These are phyloP conservation scores for Pittosporum tobira DNA, from an alignment of 129 eudicot genomes.

Conservation along the genomic window DNA sequence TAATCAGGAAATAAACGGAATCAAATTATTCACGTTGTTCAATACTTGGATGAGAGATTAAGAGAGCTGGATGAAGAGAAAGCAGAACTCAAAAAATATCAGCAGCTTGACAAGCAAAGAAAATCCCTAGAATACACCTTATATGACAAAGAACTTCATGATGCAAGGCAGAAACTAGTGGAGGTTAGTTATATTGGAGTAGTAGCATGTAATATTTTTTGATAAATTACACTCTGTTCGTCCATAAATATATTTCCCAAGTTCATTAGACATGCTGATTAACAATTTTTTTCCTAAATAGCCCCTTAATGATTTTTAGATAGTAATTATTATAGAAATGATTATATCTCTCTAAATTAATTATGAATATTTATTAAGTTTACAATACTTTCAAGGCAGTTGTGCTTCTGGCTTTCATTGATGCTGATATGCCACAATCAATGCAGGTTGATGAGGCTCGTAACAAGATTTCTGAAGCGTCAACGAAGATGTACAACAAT, in stretches of 20 bases:
- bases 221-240: too few species aligned
- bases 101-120: conserved; percentile 89
- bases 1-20: conserved; percentile 75
- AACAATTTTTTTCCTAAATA: too few species aligned
- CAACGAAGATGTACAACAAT: conserved; percentile 50
- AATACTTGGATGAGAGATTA: conserved; percentile 86
- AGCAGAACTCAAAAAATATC: conserved; percentile 87
- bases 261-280: too few species aligned
- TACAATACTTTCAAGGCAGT: background rate
- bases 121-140: conserved; percentile 87
- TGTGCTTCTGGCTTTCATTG: background rate
- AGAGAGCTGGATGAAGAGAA: conserved; percentile 94
- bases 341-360: too few species aligned
- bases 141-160: conserved; percentile 84
- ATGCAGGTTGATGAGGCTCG: conserved; percentile 86
- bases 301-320: too few species aligned
- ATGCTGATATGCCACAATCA: conserved; percentile 4
- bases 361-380: too few species aligned
- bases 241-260: too few species aligned
- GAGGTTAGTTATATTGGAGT: conserved; percentile 39
- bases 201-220: background rate
- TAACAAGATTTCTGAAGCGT: conserved; percentile 53
- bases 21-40: conserved; percentile 95
- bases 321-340: too few species aligned
- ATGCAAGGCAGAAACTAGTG: conserved; percentile 64